These are phyloP conservation scores for Pichia manshurica DNA, from an alignment of 805 yeast species.

Conservation along the genomic window DNA sequence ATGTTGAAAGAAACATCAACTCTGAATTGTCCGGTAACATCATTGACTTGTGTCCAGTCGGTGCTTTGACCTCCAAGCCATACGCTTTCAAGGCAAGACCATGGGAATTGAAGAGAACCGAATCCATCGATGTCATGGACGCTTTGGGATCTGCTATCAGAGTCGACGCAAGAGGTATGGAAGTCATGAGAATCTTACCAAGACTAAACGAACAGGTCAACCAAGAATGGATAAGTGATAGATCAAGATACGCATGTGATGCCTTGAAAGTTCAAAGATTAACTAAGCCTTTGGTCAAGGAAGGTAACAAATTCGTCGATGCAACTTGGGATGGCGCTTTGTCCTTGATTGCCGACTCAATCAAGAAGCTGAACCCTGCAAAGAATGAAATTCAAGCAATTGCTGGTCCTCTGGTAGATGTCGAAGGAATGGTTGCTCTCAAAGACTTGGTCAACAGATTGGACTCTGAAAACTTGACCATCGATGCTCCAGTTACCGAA, in stretches of 20 bases:
- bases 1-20: constrained; percentile 76
- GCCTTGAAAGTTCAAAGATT: constrained; percentile 82
- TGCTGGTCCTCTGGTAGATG: constrained; percentile 77
- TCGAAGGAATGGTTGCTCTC: constrained; percentile 74
- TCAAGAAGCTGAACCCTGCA: constrained; percentile 47
- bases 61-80: constrained; percentile 85
- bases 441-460: constrained; percentile 72
- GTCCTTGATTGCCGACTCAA: constrained; percentile 59
- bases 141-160: constrained; percentile 78
- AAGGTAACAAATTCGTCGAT: constrained; percentile 60
- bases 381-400: constrained; percentile 74
- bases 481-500: constrained; percentile 58
- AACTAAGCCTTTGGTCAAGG: constrained; percentile 71
- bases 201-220: constrained; percentile 80
- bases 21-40: constrained; percentile 83
- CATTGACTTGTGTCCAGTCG: constrained; percentile 86
- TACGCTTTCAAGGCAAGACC: constrained; percentile 91
- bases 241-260: constrained; percentile 79
- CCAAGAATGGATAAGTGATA: constrained; percentile 90
- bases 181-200: constrained; percentile 82
- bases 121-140: constrained; percentile 77
- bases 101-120: constrained; percentile 89
- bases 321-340: constrained; percentile 89
- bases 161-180: constrained; percentile 81
- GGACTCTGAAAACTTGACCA: constrained; percentile 75